Evolutionary conservation across 495 filamentous ascomycete genomes (phyloP).

Genomic region (Coniosporium apollinis): DNA sequence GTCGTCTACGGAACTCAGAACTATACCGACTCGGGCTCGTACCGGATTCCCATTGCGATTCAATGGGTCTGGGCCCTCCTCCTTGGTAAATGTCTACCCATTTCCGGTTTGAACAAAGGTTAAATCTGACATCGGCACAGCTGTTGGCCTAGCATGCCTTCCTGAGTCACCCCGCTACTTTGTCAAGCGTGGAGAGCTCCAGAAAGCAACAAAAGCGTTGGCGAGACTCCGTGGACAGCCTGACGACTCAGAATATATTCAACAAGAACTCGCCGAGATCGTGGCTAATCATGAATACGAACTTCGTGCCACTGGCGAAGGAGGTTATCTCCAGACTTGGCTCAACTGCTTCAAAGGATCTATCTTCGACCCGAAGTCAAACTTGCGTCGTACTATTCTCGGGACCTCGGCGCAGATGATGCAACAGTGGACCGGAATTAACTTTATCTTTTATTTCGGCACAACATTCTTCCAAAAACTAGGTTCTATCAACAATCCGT

Average conservation of each 20-base stretch:
- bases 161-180: constrained; percentile 72
- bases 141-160: constrained; percentile 53
- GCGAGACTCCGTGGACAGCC: constrained; percentile 50
- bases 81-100: constrained; percentile 38
- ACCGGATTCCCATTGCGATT: constrained; percentile 68
- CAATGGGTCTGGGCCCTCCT: constrained; percentile 73
- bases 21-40: constrained; percentile 45
- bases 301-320: constrained; percentile 12
- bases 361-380: constrained; percentile 42
- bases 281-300: constrained; percentile 67
- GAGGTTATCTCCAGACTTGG: constrained; percentile 43
- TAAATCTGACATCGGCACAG: constrained; percentile 60
- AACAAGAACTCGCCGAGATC: constrained; percentile 58
- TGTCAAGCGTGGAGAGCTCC: constrained; percentile 52
- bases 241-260: constrained; percentile 41
- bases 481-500: constrained; percentile 52
- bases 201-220: constrained; percentile 48
- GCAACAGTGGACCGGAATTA: constrained; percentile 71
- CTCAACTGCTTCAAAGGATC: constrained; percentile 51
- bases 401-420: constrained; percentile 64
- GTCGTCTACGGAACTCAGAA: constrained; percentile 59
- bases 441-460: constrained; percentile 89
- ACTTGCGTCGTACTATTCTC: constrained; percentile 57
- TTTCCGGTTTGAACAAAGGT: too few species aligned
- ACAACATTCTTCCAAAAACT: constrained; percentile 60